phyloP scores from a whole-genome alignment of 1,284 basidiomycete species.

The Trichosporon sp. region DNA sequence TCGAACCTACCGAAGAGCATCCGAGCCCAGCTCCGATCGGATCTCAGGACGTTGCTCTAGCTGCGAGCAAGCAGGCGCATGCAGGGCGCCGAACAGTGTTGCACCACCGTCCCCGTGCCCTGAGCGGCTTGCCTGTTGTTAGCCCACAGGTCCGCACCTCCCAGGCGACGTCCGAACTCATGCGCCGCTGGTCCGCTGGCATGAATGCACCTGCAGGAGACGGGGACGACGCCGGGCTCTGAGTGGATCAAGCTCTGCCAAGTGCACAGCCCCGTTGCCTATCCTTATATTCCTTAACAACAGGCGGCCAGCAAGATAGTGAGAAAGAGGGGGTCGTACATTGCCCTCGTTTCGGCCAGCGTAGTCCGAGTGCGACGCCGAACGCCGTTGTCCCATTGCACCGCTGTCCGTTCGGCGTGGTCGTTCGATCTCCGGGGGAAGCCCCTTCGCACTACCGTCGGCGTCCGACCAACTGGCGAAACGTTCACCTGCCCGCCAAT shows the following conservation, averaged over 20 bases:
- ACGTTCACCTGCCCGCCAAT: background rate
- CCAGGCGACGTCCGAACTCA: background rate
- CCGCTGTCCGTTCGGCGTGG: background rate
- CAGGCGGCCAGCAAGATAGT: background rate
- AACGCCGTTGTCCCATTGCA: background rate
- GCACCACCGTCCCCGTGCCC: background rate
- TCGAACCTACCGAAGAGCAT: background rate
- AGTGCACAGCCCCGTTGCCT: background rate
- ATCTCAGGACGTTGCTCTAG: background rate
- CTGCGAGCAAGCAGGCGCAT: background rate
- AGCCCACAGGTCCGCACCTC: background rate
- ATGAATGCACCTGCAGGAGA: background rate
- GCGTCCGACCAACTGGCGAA: background rate
- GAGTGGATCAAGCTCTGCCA: background rate
- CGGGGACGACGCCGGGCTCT: background rate
- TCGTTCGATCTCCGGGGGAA: background rate
- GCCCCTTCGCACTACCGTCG: background rate
- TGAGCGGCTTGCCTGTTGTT: background rate
- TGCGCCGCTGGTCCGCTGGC: background rate
- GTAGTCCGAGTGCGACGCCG: background rate
- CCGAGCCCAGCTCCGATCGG: background rate
- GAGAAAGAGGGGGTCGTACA: background rate
- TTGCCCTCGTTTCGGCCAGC: background rate
- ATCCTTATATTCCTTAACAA: background rate
- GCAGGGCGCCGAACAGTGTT: background rate